Evolutionary conservation across 495 filamentous ascomycete species (phyloP).

Genomic region (Talaromyces nanjingensis): DNA sequence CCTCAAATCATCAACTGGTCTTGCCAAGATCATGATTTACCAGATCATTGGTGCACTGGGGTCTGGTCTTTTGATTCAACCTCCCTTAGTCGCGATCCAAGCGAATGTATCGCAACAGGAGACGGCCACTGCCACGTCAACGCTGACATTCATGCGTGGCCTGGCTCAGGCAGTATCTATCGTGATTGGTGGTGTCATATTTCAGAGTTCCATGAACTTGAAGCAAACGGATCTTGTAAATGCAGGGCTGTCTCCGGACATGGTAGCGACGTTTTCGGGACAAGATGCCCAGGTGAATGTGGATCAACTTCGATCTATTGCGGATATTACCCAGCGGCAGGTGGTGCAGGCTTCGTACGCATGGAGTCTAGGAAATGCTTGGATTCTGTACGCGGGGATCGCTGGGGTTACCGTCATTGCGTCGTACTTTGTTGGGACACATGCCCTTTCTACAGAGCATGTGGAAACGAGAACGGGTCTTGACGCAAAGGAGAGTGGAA

Average conservation of each 20-base stretch:
- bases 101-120: slow-evolving; percentile 58
- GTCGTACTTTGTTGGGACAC: neutral
- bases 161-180: slow-evolving; percentile 65
- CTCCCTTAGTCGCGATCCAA: slow-evolving; percentile 74
- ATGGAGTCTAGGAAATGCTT: slow-evolving; percentile 40
- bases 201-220: slow-evolving; percentile 53
- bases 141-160: slow-evolving; percentile 66
- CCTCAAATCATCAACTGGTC: slow-evolving; percentile 27
- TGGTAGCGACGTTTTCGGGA: slow-evolving; percentile 37
- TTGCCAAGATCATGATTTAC: slow-evolving; percentile 40
- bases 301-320: slow-evolving; percentile 17
- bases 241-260: slow-evolving; percentile 33
- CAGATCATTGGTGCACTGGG: slow-evolving; percentile 58
- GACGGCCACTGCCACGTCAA: slow-evolving; percentile 69
- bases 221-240: slow-evolving; percentile 27
- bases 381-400: slow-evolving; percentile 38
- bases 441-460: neutral
- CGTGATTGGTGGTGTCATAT: slow-evolving; percentile 74
- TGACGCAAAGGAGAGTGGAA: too few species aligned
- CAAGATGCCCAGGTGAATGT: slow-evolving; percentile 18
- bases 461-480: slow-evolving; percentile 18
- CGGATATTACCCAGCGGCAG: slow-evolving; percentile 12
- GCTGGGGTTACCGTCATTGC: slow-evolving; percentile 28
- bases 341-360: slow-evolving; percentile 38
- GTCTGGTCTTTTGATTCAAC: slow-evolving; percentile 39